phyloP scores from a whole-genome alignment of 495 filamentous ascomycete species.

The Penicillium desertorum region DNA sequence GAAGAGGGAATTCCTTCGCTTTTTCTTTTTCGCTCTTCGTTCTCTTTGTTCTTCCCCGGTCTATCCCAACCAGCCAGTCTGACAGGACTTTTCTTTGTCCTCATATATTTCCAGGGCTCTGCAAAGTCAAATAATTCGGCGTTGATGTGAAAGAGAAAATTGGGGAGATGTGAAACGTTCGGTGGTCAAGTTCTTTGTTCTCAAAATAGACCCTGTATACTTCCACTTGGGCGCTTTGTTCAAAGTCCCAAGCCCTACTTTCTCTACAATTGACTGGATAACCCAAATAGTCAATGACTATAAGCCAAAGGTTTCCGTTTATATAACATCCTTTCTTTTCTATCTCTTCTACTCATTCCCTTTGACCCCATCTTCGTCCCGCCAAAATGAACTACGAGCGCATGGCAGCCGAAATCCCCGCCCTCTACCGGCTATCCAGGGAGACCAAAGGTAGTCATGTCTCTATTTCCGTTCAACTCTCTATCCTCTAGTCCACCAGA shows the following conservation, averaged over 20 bases:
- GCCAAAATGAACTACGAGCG: conserved; percentile 11
- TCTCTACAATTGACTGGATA: not conserved
- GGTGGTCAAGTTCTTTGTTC: conserved; percentile 6
- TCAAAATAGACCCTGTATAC: conserved; percentile 8
- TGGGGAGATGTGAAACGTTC: not conserved
- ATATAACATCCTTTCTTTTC: not conserved
- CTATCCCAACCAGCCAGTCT: not conserved
- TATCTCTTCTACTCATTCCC: not conserved
- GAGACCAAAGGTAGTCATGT: not conserved
- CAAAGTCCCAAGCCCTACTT: not conserved
- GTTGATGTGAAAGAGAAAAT: not conserved
- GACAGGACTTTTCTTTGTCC: conserved; percentile 5
- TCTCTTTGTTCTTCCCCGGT: conserved; percentile 5
- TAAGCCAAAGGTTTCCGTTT: not conserved
- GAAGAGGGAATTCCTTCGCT: not conserved
- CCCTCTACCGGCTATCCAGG: not conserved
- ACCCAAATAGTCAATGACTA: not conserved
- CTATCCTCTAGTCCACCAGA: not conserved
- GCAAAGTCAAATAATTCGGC: not conserved
- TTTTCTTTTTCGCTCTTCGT: not conserved
- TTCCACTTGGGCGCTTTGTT: conserved; percentile 1
- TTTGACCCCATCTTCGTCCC: not conserved
- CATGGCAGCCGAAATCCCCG: conserved; percentile 1
- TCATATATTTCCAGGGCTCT: not conserved
- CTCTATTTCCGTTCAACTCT: not conserved